Conservation (phyloP, 257 asterid genomes). For the Nicotiana sylvestris region DNA sequence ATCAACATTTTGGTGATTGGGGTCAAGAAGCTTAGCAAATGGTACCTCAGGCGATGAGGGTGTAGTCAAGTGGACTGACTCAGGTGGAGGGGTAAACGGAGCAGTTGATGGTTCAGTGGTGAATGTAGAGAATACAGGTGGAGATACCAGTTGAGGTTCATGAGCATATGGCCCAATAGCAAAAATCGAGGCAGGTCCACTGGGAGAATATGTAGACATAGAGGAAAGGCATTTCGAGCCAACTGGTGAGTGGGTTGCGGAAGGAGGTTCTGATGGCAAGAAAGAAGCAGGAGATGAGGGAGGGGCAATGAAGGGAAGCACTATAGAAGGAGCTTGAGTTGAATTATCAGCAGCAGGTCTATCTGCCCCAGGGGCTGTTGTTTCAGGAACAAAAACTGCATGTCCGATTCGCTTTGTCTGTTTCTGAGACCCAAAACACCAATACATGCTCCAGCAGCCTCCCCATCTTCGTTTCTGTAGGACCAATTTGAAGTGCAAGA, state of each 20-base stretch:
- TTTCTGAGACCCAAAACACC: slow-evolving; percentile 77
- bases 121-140: slow-evolving; percentile 86
- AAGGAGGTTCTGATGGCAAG: slow-evolving; percentile 81
- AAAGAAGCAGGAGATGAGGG: slow-evolving; percentile 97
- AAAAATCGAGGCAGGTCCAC: slow-evolving; percentile 80
- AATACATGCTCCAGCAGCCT: slow-evolving; percentile 66
- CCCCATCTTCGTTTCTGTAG: slow-evolving; percentile 86
- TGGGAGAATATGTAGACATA: slow-evolving; percentile 74
- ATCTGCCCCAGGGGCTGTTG: slow-evolving; percentile 35
- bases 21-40: slow-evolving; percentile 82
- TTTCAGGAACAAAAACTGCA: slow-evolving; percentile 69
- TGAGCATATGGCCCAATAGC: slow-evolving; percentile 91
- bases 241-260: slow-evolving; percentile 73
- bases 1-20: slow-evolving; percentile 48
- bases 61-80: slow-evolving; percentile 72
- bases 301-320: slow-evolving; percentile 77
- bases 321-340: slow-evolving; percentile 46
- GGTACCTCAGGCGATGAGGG: slow-evolving; percentile 99
- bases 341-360: slow-evolving; percentile 36
- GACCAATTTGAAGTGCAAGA: slow-evolving; percentile 1
- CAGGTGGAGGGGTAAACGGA: slow-evolving; percentile 95
- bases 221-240: slow-evolving; percentile 50
- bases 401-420: slow-evolving; percentile 63
- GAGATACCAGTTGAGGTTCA: slow-evolving; percentile 89
- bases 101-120: slow-evolving; percentile 97